Evolutionary conservation across 1,284 basidiomycete genomes (phyloP).

Genomic region (Xerocomus amazonicus): DNA sequence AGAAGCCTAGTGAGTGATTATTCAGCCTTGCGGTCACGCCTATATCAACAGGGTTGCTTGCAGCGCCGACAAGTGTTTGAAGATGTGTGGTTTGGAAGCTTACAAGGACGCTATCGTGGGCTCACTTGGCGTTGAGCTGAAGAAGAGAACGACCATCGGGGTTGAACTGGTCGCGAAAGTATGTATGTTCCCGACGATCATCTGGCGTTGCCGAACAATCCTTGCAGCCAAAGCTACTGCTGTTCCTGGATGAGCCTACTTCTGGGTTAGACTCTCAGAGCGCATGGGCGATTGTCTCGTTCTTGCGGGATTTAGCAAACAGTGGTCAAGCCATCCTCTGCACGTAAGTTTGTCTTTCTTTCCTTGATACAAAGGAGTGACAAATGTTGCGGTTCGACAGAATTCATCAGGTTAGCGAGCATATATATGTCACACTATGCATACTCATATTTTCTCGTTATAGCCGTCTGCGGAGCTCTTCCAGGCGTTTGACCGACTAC

Average conservation of each 20-base stretch:
- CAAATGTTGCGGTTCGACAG: constrained; percentile 1
- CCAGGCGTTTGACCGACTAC: constrained; percentile 60
- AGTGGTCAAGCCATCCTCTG: constrained; percentile 73
- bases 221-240: constrained; percentile 1
- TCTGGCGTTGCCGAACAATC: not conserved
- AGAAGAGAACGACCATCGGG: constrained; percentile 73
- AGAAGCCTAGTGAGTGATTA: constrained; percentile 59
- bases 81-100: constrained; percentile 72
- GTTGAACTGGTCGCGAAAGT: constrained; percentile 9
- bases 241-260: constrained; percentile 35
- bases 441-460: constrained; percentile 22
- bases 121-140: constrained; percentile 70
- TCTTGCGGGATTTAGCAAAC: constrained; percentile 78
- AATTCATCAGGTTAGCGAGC: constrained; percentile 23
- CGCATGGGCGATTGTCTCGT: constrained; percentile 81
- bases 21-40: not conserved
- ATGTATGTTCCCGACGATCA: not conserved
- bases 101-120: constrained; percentile 77
- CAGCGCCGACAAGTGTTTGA: constrained; percentile 75
- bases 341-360: constrained; percentile 53
- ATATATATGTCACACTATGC: no score
- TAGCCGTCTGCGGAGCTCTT: constrained; percentile 72
- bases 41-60: not conserved
- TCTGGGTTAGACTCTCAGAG: constrained; percentile 88
- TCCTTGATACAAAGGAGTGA: not conserved